A percentile compares a stretch with the other conserved stretches of the same genome.
Evolutionary conservation across 2,329 filamentous ascomycete species (phyloP).

Genomic region (Westerdykella sp.): DNA sequence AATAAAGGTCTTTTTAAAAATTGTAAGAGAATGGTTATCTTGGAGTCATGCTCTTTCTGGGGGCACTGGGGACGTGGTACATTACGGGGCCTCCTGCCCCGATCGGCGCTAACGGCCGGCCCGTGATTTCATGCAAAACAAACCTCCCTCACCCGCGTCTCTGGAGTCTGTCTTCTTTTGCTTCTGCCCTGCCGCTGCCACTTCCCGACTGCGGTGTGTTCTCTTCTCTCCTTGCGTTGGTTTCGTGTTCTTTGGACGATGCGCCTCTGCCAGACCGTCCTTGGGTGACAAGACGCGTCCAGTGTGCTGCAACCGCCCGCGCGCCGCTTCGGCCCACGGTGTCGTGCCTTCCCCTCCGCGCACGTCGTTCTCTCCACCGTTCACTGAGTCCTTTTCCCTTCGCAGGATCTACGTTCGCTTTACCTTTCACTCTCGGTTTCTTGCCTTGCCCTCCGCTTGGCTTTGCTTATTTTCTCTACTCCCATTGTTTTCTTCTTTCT

Average conservation of each 20-base stretch:
- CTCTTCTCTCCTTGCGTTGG: too few species aligned
- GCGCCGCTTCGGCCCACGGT: neutral
- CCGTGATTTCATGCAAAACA: too few species aligned
- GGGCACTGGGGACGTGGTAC: too few species aligned
- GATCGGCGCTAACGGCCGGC: too few species aligned
- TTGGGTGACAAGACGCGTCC: neutral
- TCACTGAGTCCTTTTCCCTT: neutral
- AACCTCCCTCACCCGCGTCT: too few species aligned
- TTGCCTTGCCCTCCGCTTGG: neutral
- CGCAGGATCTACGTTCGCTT: neutral
- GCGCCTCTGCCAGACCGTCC: neutral
- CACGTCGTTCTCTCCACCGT: neutral
- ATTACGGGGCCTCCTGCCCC: too few species aligned
- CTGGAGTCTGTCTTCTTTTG: too few species aligned
- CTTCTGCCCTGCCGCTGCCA: too few species aligned
- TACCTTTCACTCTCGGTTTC: neutral
- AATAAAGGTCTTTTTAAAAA: too few species aligned
- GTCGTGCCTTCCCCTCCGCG: neutral
- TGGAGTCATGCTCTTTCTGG: too few species aligned
- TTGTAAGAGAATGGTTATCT: too few species aligned
- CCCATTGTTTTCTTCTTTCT: neutral
- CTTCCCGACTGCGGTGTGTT: too few species aligned
- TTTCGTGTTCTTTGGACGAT: neutral
- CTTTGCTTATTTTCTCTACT: slow-evolving; percentile 1
- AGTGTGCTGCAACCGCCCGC: neutral